Conservation (phyloP, 2,329 filamentous ascomycete species). For the Calonectria crousiana region DNA sequence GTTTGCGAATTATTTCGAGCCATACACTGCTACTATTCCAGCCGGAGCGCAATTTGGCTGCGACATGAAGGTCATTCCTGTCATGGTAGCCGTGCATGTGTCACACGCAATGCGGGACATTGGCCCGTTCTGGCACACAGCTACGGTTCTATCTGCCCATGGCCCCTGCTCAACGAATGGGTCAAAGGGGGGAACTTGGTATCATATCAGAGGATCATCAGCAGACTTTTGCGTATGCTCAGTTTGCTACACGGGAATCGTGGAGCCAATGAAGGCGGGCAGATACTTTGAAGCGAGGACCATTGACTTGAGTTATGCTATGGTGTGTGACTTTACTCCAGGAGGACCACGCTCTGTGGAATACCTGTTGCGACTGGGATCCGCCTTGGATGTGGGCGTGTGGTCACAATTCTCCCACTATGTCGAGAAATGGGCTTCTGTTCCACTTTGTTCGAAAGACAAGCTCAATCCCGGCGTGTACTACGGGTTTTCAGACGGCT, state of each 20-base stretch:
- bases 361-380: not conserved
- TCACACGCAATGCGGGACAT: not conserved
- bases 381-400: not conserved
- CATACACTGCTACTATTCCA: not conserved
- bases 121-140: not conserved
- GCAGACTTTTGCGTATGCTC: not conserved
- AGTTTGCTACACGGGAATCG: not conserved
- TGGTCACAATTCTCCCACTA: not conserved
- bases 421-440: slow-evolving; percentile 1
- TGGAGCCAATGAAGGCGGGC: not conserved
- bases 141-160: not conserved
- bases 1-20: not conserved
- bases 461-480: not conserved
- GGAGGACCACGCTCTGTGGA: not conserved
- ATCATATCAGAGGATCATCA: not conserved
- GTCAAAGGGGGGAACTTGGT: not conserved
- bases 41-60: not conserved
- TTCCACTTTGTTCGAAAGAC: not conserved
- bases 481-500: not conserved
- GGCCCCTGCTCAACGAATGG: not conserved
- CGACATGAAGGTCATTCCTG: not conserved
- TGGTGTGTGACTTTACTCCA: not conserved
- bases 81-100: not conserved
- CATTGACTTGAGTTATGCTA: not conserved
- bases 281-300: not conserved